A percentile compares a stretch with the other conserved stretches of the same genome.
Evolutionary conservation across 2,329 filamentous ascomycete genomes (phyloP).

Genomic region (Colletotrichum phormii): DNA sequence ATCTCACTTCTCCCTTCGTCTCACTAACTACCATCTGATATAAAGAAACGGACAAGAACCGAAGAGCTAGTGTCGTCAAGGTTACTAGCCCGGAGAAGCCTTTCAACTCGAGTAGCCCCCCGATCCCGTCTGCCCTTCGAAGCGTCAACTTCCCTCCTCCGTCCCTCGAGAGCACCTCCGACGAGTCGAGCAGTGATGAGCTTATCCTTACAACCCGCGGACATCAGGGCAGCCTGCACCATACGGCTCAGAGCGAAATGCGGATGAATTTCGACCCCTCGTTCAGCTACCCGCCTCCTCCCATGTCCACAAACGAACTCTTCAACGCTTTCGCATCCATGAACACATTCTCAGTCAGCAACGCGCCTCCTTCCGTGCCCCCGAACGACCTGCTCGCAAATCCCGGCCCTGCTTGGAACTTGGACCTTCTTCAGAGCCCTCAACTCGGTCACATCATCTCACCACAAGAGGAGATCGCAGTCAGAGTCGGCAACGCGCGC

Average conservation of each 20-base stretch:
- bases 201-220: background rate
- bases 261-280: background rate
- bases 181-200: background rate
- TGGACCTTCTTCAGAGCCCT: no score
- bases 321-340: background rate
- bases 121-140: background rate
- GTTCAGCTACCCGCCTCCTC: background rate
- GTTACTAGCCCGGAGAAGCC: background rate
- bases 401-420: background rate
- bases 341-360: background rate
- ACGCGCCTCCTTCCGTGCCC: background rate
- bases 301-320: background rate
- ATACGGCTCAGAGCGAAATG: background rate
- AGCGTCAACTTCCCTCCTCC: background rate
- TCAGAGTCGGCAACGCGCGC: background rate
- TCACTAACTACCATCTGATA: background rate
- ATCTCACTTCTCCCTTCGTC: background rate
- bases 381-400: background rate
- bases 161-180: background rate
- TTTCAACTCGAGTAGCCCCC: background rate
- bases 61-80: conserved; percentile 20
- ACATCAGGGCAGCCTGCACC: background rate
- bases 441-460: background rate
- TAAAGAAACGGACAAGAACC: conserved; percentile 23
- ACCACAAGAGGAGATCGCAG: background rate